phyloP scores from a whole-genome alignment of 1,284 basidiomycete genomes.

The Vanrija sp. region DNA sequence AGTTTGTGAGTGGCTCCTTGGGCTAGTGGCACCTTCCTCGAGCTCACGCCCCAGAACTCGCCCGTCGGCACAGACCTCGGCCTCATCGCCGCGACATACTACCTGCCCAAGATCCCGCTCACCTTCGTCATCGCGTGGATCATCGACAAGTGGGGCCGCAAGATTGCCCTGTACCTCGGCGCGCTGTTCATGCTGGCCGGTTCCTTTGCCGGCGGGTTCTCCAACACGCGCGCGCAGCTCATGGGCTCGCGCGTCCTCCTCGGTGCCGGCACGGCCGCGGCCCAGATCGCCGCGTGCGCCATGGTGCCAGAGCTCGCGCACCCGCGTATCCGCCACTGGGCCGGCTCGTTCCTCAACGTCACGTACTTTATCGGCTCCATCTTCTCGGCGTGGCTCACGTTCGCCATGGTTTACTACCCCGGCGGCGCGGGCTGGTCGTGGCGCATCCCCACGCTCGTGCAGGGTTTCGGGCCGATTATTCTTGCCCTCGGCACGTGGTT shows the following conservation, averaged over 20 bases:
- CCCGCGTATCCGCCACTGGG: conserved; percentile 22
- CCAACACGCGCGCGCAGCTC: conserved; percentile 5
- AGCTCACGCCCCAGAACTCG: no score
- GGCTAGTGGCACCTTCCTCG: neutral
- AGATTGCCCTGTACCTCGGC: conserved; percentile 21
- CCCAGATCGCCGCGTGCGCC: conserved; percentile 12
- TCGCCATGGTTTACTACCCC: conserved; percentile 36
- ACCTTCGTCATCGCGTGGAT: conserved; percentile 18
- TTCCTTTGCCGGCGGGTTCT: conserved; percentile 18
- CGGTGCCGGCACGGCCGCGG: conserved; percentile 21
- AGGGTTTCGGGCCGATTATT: conserved; percentile 60
- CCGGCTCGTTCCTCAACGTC: conserved; percentile 18
- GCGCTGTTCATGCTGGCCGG: conserved; percentile 27
- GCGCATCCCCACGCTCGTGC: conserved; percentile 63
- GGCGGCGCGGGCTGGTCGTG: conserved; percentile 21
- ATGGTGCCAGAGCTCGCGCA: conserved; percentile 24
- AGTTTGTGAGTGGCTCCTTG: conserved; percentile 13
- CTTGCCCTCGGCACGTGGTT: conserved; percentile 55
- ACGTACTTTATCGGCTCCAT: conserved; percentile 30
- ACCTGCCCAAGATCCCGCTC: conserved; percentile 16
- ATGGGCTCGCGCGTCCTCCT: conserved; percentile 25
- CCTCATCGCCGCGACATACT: conserved; percentile 18
- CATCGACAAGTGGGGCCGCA: conserved; percentile 21
- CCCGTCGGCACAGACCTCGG: conserved; percentile 10
- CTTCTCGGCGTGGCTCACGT: conserved; percentile 40